Evolutionary conservation across 345 rosid species (phyloP), one percentile per base, ranked within the genome.

Genomic region (Eucalyptus cladocalyx): DNA sequence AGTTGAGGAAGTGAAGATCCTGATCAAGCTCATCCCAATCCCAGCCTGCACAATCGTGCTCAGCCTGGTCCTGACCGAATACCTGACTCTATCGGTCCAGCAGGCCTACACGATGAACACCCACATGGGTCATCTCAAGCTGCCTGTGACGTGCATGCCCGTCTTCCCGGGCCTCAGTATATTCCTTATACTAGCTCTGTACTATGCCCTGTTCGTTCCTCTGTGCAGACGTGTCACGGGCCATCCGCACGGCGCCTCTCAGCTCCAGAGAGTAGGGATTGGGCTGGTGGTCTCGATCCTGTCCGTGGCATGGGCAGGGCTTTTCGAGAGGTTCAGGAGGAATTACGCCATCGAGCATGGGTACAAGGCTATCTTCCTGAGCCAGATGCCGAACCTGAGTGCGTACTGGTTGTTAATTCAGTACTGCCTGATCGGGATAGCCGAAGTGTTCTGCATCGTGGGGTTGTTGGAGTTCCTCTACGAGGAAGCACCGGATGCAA

Each of bases 401-500:
- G 98, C 97, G 8, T 97, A 91, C 95, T 97, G 99, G 99, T 83
- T 97, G 89, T 51, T 97, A 90, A 96, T 96, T 87, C 98, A 96
- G 88, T 97, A 96, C 89, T 96, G 97, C 92, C 94, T 97, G 87
- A 95, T 96, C 37, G 98, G 98, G 32, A 94, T 96, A 65, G 99
- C 98, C 21, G 99, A 97, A 93, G 97, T 97, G 56, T 97, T 97
- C 90, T 94, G 95, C 93, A 91, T 96, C 4, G 99, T 96, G 32
- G 98, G 98, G 54, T 91, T 96, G 76, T 56, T 97, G 83, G 98
- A 97, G 90, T 97, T 97, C 65, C 96, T 97, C 8, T 96, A 97
- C 6, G 97, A 97, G 90, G 99, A 97, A 91, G 97, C 99, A 34
- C 99, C 98, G 3, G 98, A 97, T 91, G 98, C 99, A 48, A 97